phyloP scores from a whole-genome alignment of 163 green algal species.

The Picocystis sp. region DNA sequence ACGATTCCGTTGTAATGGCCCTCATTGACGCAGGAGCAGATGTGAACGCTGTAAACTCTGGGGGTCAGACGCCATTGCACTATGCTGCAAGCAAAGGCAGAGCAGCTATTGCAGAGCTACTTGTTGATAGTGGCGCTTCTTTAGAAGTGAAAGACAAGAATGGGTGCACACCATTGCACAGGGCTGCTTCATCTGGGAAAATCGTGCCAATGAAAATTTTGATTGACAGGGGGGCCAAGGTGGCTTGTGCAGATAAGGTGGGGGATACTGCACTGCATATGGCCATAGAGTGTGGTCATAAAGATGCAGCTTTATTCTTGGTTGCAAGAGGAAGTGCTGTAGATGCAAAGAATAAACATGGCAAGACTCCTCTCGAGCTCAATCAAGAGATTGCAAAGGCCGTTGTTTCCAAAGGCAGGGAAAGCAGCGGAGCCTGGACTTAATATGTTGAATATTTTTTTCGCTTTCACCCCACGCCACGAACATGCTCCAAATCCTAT shows the following conservation, averaged over 20 bases:
- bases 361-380: no score
- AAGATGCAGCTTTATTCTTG: no score
- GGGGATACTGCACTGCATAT: slow-evolving; percentile 10
- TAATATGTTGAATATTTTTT: no score
- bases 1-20: slow-evolving; percentile 17
- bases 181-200: slow-evolving; percentile 9
- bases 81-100: slow-evolving; percentile 20
- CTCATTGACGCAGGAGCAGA: slow-evolving; percentile 23
- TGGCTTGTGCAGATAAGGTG: slow-evolving; percentile 5
- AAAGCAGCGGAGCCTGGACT: no score
- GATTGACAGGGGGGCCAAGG: slow-evolving; percentile 11
- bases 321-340: no score
- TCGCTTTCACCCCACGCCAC: no score
- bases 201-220: slow-evolving; percentile 13
- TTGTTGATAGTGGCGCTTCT: not conserved
- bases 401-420: no score
- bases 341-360: no score
- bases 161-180: slow-evolving; percentile 13
- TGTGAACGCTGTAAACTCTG: slow-evolving; percentile 14
- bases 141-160: not conserved
- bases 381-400: no score
- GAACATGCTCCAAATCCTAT: no score
- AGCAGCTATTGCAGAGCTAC: not conserved
- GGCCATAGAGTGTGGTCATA: not conserved
- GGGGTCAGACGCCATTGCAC: slow-evolving; percentile 23